Percentiles rank a stretch among this genome's conserved stretches.
phyloP scores from a whole-genome alignment of 331 rosid species.

The Prunus yedoensis region DNA sequence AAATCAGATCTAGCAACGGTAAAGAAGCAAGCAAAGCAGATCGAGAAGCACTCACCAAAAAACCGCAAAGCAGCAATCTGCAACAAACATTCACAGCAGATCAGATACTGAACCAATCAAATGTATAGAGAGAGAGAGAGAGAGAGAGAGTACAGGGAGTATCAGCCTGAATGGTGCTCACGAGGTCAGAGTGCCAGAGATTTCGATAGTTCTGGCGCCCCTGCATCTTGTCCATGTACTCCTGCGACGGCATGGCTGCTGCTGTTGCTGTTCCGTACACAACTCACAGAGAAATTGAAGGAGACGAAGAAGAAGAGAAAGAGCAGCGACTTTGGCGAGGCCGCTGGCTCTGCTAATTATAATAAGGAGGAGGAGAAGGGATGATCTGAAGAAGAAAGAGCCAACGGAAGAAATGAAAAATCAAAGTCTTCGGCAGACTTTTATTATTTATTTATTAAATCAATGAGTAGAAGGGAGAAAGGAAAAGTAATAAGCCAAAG shows the following conservation, averaged over 20 bases:
- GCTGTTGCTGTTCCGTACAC: neutral
- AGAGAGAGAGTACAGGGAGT: slow-evolving; percentile 51
- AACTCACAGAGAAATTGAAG: neutral
- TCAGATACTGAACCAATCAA: slow-evolving; percentile 10
- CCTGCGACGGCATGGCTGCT: slow-evolving; percentile 62
- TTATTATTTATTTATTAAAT: too few relatives aligned
- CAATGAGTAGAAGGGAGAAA: too few relatives aligned
- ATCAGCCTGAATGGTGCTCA: slow-evolving; percentile 54
- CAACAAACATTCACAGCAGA: slow-evolving; percentile 12
- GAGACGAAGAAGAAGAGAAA: neutral
- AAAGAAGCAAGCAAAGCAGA: neutral
- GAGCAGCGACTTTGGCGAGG: neutral
- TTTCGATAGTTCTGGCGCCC: slow-evolving; percentile 71
- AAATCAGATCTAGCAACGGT: slow-evolving; percentile 8
- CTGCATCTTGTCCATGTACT: slow-evolving; percentile 72
- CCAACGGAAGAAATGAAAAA: neutral
- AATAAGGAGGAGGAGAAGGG: neutral
- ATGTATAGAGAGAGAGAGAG: neutral
- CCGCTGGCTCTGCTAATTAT: neutral
- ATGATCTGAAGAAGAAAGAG: neutral
- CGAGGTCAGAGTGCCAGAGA: slow-evolving; percentile 83
- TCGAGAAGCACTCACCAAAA: slow-evolving; percentile 55
- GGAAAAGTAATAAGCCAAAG: too few relatives aligned
- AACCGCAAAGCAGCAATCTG: slow-evolving; percentile 77
- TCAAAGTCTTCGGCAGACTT: neutral